Evolutionary conservation across 106 monocot genomes (phyloP).

Genomic region (Ottelia alismoides): DNA sequence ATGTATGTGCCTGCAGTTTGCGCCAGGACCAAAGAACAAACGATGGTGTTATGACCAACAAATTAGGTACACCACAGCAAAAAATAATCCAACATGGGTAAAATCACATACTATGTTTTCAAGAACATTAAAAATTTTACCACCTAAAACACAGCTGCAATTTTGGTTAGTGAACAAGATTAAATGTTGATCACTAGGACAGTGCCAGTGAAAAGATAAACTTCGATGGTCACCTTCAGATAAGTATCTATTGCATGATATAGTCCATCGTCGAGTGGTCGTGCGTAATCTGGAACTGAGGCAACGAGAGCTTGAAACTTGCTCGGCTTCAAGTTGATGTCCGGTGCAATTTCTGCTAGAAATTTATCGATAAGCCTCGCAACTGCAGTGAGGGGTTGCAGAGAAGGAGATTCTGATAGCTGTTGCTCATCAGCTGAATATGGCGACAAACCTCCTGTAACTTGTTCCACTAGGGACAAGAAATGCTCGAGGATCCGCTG

Average conservation of each 20-base stretch:
- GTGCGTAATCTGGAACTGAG: slow-evolving; percentile 59
- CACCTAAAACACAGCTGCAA: too few species aligned
- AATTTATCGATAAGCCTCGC: slow-evolving; percentile 62
- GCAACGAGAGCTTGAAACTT: slow-evolving; percentile 43
- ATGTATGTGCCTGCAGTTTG: slow-evolving; percentile 49
- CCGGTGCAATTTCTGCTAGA: slow-evolving; percentile 69
- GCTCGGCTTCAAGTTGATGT: slow-evolving; percentile 50
- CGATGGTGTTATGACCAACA: too few species aligned
- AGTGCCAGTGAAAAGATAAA: too few species aligned
- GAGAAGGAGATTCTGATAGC: slow-evolving; percentile 28
- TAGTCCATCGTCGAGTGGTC: slow-evolving; percentile 54
- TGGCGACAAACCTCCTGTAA: slow-evolving; percentile 19
- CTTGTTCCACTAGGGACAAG: slow-evolving; percentile 12
- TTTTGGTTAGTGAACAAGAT: too few species aligned
- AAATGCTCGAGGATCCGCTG: slow-evolving; percentile 22
- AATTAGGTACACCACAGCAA: too few species aligned
- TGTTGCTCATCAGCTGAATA: slow-evolving; percentile 26
- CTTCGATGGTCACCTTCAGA: slow-evolving; percentile 36
- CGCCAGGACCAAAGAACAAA: too few species aligned
- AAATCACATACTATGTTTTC: too few species aligned
- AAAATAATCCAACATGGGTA: too few species aligned
- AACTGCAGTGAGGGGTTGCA: slow-evolving; percentile 38
- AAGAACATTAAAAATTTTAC: too few species aligned
- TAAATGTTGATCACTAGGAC: too few species aligned
- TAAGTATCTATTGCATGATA: slow-evolving; percentile 80